Evolutionary conservation across 768 basidiomycete species (phyloP), one percentile per base, ranked within the genome.

Genomic region (Pleurotus cornucopiae): DNA sequence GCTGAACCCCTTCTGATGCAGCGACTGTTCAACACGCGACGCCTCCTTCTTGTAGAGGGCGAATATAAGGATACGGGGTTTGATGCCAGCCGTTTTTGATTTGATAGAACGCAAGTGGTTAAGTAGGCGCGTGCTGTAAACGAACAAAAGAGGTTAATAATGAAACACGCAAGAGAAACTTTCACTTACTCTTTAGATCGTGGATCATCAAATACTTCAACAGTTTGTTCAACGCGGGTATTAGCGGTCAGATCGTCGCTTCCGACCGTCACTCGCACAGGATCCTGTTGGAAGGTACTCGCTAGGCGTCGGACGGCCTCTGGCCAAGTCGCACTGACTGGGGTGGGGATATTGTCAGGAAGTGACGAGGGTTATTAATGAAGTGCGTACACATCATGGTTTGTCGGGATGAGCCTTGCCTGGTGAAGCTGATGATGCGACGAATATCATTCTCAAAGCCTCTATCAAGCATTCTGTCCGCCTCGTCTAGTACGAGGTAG

Each of bases 261-360:
- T 4, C 97, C 97, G 34, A 99, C 94, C 0, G 94, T 98, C 40
- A 98, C 87, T 23, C 92, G 82, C 18, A 98, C 79, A 3, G 96
- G 94, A 57, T 89, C 71, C 41, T 79, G 80, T 69, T 89, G 88
- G 75, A 98, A 98, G 7, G 94, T 86, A 63, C 83, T 80, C 0
- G 97, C 97, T 38, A 99, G 77, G 57, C 89, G 78, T 52, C 95
- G 82, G 20, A 99, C 95, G 9, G 90, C 85, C 64, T 96, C 93
- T 0, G 97, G 97, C 97, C 97, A 99, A 6, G 97, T 99, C 6
- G 97, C 97, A 51, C 94, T 97, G 76, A 98, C 93, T 95, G 62
- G 48, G 52, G 47, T 37, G n/a, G 43, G 13, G 20, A 2, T 20
- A 16, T 43, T 53, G 45, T 46, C 30, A 34, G 11, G 9, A 4